phyloP scores from a whole-genome alignment of 345 rosid species.

The Hevea brasiliensis region DNA sequence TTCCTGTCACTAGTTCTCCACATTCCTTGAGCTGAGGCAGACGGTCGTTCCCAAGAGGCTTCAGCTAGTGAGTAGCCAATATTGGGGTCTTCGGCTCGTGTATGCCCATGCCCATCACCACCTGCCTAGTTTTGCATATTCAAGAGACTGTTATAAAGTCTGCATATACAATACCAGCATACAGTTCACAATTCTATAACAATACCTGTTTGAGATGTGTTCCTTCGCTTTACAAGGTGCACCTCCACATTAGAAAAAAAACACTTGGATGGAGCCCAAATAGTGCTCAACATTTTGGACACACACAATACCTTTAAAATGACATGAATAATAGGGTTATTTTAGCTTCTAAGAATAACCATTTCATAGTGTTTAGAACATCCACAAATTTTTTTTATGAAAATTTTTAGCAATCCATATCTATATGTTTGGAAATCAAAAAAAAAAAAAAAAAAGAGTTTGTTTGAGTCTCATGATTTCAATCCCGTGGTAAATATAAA shows the following conservation, averaged over 20 bases:
- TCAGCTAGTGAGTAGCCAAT: constrained; percentile 47
- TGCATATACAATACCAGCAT: background rate
- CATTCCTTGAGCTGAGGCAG: constrained; percentile 45
- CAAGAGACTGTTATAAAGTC: constrained; percentile 7
- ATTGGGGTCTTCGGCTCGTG: constrained; percentile 44
- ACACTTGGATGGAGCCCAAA: background rate
- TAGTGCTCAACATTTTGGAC: background rate
- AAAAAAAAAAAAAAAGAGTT: too few species aligned
- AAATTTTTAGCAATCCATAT: background rate
- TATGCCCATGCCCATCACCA: constrained; percentile 50
- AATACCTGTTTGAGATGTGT: too few species aligned
- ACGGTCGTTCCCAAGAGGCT: constrained; percentile 67
- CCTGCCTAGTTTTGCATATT: constrained; percentile 49
- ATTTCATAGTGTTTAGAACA: background rate
- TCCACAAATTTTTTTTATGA: background rate
- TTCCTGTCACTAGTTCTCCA: constrained; percentile 43
- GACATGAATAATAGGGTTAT: background rate
- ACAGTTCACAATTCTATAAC: background rate
- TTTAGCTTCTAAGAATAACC: background rate
- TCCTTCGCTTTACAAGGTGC: background rate
- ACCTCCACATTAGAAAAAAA: background rate
- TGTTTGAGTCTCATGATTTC: background rate
- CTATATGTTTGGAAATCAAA: background rate
- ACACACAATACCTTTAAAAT: background rate
- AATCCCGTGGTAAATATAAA: too few species aligned